Percentiles rank a stretch among this genome's conserved stretches.
phyloP scores from a whole-genome alignment of 1,139 yeast genomes.

The Saccharomyces hybrid region DNA sequence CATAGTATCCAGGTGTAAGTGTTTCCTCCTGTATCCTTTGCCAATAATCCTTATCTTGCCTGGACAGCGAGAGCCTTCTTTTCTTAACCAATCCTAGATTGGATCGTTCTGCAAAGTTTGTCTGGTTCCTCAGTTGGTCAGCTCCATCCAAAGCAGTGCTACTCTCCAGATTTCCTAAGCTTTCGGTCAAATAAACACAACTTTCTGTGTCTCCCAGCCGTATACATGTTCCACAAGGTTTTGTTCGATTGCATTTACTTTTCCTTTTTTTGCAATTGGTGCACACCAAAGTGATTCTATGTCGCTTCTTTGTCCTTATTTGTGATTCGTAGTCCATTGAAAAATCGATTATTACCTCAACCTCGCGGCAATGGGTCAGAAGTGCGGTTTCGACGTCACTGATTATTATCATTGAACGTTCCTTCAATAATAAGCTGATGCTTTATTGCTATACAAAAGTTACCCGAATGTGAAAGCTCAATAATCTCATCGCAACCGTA shows the following conservation, averaged over 20 bases:
- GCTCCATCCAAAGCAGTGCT: neutral
- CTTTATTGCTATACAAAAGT: neutral
- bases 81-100: neutral
- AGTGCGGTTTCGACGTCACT: neutral
- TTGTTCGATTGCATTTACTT: constrained; percentile 32
- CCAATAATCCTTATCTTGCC: neutral
- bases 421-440: neutral
- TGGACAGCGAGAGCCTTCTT: neutral
- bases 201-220: constrained; percentile 20
- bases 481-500: neutral
- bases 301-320: constrained; percentile 13
- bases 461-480: neutral
- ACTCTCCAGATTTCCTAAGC: neutral
- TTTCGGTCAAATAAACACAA: constrained; percentile 19
- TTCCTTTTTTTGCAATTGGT: constrained; percentile 34
- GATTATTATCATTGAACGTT: neutral
- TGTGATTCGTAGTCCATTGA: neutral
- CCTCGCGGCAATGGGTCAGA: neutral
- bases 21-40: neutral
- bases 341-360: neutral
- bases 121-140: neutral
- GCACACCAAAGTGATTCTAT: constrained; percentile 31
- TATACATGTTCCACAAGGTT: constrained; percentile 32
- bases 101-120: neutral
- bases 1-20: neutral